Evolutionary conservation across 805 yeast genomes (phyloP), one percentile per base, ranked within the genome.

Genomic region (Torulaspora gathmanii): DNA sequence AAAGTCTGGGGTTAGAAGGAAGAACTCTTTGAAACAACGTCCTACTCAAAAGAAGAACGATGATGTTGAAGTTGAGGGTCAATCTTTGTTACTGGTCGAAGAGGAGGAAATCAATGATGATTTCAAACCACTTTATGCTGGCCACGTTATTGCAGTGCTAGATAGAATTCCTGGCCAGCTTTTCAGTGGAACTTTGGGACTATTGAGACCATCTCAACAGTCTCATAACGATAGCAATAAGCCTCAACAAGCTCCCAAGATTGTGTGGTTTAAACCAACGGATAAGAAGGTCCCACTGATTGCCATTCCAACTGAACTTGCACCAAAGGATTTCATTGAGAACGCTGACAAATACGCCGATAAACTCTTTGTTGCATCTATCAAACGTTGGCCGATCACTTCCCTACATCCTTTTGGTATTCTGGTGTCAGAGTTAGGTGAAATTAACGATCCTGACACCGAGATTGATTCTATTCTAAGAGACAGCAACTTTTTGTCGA

Each of bases 311-410:
- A 93, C 97, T 1, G 99, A 93, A 59, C 96, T 93, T 65, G 99
- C 96, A 0, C 99, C 99, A 27, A 79, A 77, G 47, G 98, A 91
- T 65, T 91, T 93, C 68, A 90, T 93, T 34, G 96, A 89, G 55
- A 89, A 88, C 56, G 95, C 89, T 53, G 95, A 86, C 45, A 75
- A 74, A 41, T 93, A 93, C 58, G 74, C 86, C 0, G 80, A 86
- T 61, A 86, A 83, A 56, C 70, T 90, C 41, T 93, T 91, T 62
- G 91, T 93, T 50, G 97, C 98, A 0, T 85, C 95, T 1, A 91
- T 93, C 60, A 93, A 93, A 65, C 83, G 99, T 67, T 93, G 99
- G 99, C 99, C 99, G 60, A 93, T 93, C 66, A 93, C 99, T 8
- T 91, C 98, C 0, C 75, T 93, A 65, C 99, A 93, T 71, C 99